phyloP scores from a whole-genome alignment of 148 eudicot species.

The Mesembryanthemum crystallinum region DNA sequence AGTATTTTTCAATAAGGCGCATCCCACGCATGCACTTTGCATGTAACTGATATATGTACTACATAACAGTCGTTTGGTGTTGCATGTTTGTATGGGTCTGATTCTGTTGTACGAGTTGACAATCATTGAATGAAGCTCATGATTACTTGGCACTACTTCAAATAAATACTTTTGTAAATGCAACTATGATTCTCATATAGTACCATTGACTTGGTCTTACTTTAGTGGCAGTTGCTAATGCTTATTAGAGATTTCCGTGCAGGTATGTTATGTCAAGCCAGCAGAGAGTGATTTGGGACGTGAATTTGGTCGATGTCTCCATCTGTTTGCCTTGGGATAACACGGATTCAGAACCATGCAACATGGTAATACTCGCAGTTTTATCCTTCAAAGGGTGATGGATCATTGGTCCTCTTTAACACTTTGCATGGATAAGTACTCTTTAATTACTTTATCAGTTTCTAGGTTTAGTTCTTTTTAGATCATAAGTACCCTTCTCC shows the following conservation, averaged over 20 bases:
- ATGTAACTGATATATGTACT: background rate
- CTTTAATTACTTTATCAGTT: background rate
- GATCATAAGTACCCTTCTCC: background rate
- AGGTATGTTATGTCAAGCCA: conserved; percentile 61
- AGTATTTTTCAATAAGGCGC: too few species aligned
- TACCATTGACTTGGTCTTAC: background rate
- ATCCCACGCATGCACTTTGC: background rate
- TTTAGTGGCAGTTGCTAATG: background rate
- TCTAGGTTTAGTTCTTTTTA: background rate
- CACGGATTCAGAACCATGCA: conserved; percentile 32
- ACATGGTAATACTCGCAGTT: conserved; percentile 44
- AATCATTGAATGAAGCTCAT: background rate
- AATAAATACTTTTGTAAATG: background rate
- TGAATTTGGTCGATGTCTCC: conserved; percentile 39
- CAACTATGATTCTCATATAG: background rate
- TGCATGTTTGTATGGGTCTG: background rate
- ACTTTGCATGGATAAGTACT: background rate
- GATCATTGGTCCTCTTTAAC: background rate
- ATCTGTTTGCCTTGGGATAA: conserved; percentile 46
- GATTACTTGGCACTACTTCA: background rate
- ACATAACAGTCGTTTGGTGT: background rate
- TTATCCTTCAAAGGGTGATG: background rate
- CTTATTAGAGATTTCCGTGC: conserved; percentile 15
- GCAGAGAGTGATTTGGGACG: conserved; percentile 54
- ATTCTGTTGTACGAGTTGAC: background rate